Evolutionary conservation across 148 eudicot species (phyloP), one percentile per base, ranked within the genome.

Genomic region (Heliosperma pusillum): DNA sequence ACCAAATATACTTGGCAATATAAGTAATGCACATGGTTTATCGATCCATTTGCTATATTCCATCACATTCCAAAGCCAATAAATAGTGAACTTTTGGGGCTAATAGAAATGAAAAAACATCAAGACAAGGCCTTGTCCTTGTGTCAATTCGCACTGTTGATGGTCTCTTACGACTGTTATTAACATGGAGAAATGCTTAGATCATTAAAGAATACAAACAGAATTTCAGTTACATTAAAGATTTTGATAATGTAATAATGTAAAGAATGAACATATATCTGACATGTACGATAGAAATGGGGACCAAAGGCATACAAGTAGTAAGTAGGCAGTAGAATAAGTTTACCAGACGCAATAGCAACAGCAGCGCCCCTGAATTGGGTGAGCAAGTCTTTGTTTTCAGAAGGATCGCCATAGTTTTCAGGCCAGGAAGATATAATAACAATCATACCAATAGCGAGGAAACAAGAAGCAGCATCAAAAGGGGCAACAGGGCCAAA

Each of bases 401-500:
- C 99, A 61, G 99, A 95, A 74, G 97, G 80, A 76, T 95, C 97
- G 52, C 99, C 97, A 89, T 78, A 95, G 81, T 95, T 95, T 79
- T 95, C 99, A 70, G 88, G 69, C 99, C 99, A 95, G 20, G 99
- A 77, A 59, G 92, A 83, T 68, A 95, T 33, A 65, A 95, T 95
- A 75, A 95, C 50, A 0, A 91, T 82, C 99, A 90, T 88, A 50
- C 99, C 99, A 85, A 95, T 89, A 12, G 96, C 89, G 70, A 95
- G 91, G 78, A 95, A 89, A 80, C 91, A 87, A 0, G 94, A 86
- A 68, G 97, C 99, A 69, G 97, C 99, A 86, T 95, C 99, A 77
- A 95, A 95, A 4, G 99, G 99, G 45, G 99, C 93, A 66, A 95
- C 99, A 74, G 97, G 91, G 25, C 99, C 99, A 66, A 95, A 82